Evolutionary conservation across 345 rosid genomes (phyloP), one percentile per base, ranked within the genome.

Genomic region (Sisymbrium altissimum): DNA sequence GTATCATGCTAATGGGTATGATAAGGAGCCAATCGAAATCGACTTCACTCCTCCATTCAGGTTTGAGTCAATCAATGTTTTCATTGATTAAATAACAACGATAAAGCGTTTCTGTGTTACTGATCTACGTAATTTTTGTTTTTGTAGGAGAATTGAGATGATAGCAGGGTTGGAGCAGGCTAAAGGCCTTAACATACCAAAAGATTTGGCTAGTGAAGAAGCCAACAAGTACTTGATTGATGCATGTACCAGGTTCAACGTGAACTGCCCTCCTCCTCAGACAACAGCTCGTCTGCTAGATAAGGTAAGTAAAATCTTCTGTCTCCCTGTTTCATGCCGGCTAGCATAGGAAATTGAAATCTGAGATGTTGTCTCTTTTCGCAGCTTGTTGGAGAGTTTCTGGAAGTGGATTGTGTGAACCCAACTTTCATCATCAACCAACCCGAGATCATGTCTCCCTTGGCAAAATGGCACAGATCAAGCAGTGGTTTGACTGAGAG

Each of bases 1-100:
- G 70, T 92, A 96, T 75, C 96, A 90, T 73, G 83, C 98, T 13
- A 84, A 89, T 74, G 99, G 98, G 57, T 84, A 81, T 74, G 97
- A 95, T 39, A 79, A 86, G 41, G 96, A 87, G 56, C 98, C 98
- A 58, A 87, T 92, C 45, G 99, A 95, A 79, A 90, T 95, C 45
- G 97, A 95, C 76, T 95, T 92, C 75, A 89, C 97, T 64, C 97
- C 99, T 2, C 99, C 98, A 46, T 95, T 90, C 83, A 95, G 98
- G 99, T 95, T 29, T 52, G 73, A 32, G 49, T 5, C 68, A 33
- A 14, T 7, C 62, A 41, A 10, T 53, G 32, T 11, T 10, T 40
- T 68, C 32, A 43, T 43, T 60, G 41, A 68, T 15, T 32, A 17
- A 61, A 68, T 55, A 8, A 14, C 35, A 29, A 29, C n/a, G 18